Base-by-base conservation (phyloP, 164 flowering plant species). In the Cinnamomum chago region DNA sequence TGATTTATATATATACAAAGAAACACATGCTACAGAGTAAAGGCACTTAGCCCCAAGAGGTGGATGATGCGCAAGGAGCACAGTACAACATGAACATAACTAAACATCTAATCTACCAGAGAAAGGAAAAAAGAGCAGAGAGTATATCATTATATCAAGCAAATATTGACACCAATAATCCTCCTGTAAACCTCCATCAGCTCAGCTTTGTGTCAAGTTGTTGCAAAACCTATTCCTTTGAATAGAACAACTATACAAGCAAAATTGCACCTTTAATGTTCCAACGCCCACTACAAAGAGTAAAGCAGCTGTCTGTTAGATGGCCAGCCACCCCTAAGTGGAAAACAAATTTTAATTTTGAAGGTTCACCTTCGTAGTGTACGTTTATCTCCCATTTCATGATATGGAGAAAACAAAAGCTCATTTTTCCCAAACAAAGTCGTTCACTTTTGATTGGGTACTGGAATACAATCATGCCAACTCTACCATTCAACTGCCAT, bases 1-100 rank as follows among this genome's bases (percentile, higher is more conserved):
- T 28, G 60, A 76, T 72, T 72, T 72, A 76, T 67, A 76, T 60
- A 67, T 60, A 58, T 67, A 71, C 50, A 71, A 47, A n/a, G 25
- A 66, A 71, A n/a, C 65, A 64, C 27, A 50, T 58, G 70, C 50
- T 50, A 50, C 73, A 64, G 50, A 35, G 20, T 30, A 20, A 17
- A 22, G 24, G 27, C 24, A 30, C 47, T 30, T 28, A 20, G 40
- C 18, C 30, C 28, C 35, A 67, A 18, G 20, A 3, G 40, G 47
- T 67, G 17, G 47, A 17, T 67, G n/a, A 14, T 17, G 60, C 47
- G 11, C 47, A 40, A 9, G 22, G 28, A 20, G 30, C 58, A 12
- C 20, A 55, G 58, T 67, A 52, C 35, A 10, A 11, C 40, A 66
- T 24, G 50, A 14, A 20, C 3, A 30, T 1, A 25, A 35, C 25